Evolutionary conservation across 495 filamentous ascomycete species (phyloP), one percentile per base, ranked within the genome.

Genomic region (Letharia columbiana): DNA sequence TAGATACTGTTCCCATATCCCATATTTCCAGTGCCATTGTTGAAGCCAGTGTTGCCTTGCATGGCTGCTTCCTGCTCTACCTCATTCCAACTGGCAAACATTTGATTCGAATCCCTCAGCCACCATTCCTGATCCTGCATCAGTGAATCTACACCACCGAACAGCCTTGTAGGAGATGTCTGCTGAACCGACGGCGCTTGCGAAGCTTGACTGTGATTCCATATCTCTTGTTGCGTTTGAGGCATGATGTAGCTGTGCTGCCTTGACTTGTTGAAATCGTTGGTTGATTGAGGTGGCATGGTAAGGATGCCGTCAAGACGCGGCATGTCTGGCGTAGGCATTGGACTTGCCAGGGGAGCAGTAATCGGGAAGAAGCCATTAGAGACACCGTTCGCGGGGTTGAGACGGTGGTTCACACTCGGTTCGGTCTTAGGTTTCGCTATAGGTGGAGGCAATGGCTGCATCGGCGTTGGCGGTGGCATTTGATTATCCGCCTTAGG

Each of bases 71-170:
- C 66, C 2, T 63, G 62, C 61, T 67, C 70, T 64, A 72, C 31
- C 13, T 71, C 64, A 54, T 68, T 70, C 84, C 84, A 86, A 61
- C 77, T 80, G 28, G 80, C 81, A 63, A 81, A 77, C 50, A 82
- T 69, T 10, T 74, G 73, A 28, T 75, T 76, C 13, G 82, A 75
- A 67, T 85, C 82, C 10, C 76, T 74, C 52, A 82, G 71, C 84
- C 83, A 86, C 84, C 84, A 87, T 45, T 85, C 79, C 60, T 84
- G 84, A 54, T 83, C 80, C 59, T 81, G 78, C 10, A 85, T 78
- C 31, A 83, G 67, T 8, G 78, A 78, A 13, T 83, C 79, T 6
- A 81, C 72, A 33, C 72, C 71, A 9, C 75, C 76, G 15, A 80
- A 79, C 33, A 84, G 77, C 35, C 72, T 71, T 9, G 79, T 61